A percentile compares a stretch with the other conserved stretches of the same genome.
Evolutionary conservation across 805 yeast genomes (phyloP).

Genomic region (Metschnikowia aberdeeniae): DNA sequence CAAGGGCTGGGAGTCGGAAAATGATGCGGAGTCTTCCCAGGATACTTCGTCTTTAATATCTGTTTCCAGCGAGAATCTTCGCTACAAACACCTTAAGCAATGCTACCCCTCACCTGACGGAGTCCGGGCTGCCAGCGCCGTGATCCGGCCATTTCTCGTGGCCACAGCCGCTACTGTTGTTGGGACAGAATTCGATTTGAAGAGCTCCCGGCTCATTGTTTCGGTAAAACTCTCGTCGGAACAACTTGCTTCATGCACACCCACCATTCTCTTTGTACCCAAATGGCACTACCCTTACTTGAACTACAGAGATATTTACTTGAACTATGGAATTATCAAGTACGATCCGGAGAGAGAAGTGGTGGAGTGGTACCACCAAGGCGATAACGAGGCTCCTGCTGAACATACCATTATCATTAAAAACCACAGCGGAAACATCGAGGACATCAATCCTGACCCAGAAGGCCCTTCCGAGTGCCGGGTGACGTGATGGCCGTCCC

Average conservation of each 20-base stretch:
- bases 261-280: conserved; percentile 69
- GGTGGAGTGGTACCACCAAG: conserved; percentile 68
- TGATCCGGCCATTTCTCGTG: conserved; percentile 72
- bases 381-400: conserved; percentile 10
- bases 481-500: not conserved
- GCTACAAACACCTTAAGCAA: conserved; percentile 25
- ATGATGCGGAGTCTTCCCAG: not conserved
- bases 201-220: conserved; percentile 43
- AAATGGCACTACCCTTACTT: conserved; percentile 59
- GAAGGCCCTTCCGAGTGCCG: not conserved
- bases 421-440: conserved; percentile 35
- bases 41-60: conserved; percentile 14
- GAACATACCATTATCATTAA: conserved; percentile 34
- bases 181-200: conserved; percentile 57
- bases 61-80: conserved; percentile 12
- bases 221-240: conserved; percentile 28
- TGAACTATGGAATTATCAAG: conserved; percentile 54
- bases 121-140: conserved; percentile 68
- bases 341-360: conserved; percentile 50
- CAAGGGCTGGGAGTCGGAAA: conserved; percentile 7
- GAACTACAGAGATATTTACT: conserved; percentile 44
- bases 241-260: conserved; percentile 15
- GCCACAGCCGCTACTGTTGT: conserved; percentile 57
- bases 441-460: conserved; percentile 16
- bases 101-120: conserved; percentile 53